Conservation (phyloP, 257 asterid genomes). For the Fraxinus americana region DNA sequence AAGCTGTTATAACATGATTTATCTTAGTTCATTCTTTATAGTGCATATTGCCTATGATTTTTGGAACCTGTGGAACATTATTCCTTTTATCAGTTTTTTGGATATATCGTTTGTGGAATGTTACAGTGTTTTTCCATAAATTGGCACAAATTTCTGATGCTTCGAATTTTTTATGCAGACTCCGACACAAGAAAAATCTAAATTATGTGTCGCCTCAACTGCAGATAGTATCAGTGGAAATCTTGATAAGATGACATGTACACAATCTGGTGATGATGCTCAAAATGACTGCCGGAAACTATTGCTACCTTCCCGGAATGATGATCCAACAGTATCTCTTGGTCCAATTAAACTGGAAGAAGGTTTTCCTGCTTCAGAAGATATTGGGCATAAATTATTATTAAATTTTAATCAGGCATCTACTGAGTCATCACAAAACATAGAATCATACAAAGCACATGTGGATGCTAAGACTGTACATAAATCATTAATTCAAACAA, state of each 20-base stretch:
- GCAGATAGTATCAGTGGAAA: slow-evolving; percentile 38
- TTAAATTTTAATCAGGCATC: slow-evolving; percentile 41
- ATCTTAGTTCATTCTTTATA: neutral
- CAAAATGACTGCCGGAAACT: slow-evolving; percentile 33
- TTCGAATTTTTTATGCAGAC: slow-evolving; percentile 56
- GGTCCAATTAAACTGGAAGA: slow-evolving; percentile 43
- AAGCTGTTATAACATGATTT: neutral
- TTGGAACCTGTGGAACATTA: neutral
- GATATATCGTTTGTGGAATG: neutral
- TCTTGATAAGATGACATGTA: slow-evolving; percentile 39
- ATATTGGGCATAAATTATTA: slow-evolving; percentile 44
- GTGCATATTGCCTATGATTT: neutral
- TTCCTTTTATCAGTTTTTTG: neutral
- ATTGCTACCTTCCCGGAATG: slow-evolving; percentile 36
- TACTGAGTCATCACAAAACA: slow-evolving; percentile 38
- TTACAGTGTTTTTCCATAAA: neutral
- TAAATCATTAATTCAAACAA: slow-evolving; percentile 59
- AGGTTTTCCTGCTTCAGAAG: slow-evolving; percentile 33
- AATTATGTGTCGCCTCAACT: slow-evolving; percentile 37
- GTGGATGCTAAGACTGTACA: slow-evolving; percentile 31
- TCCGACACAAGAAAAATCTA: slow-evolving; percentile 44
- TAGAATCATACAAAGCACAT: slow-evolving; percentile 38
- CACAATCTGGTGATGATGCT: slow-evolving; percentile 42
- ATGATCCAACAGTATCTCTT: slow-evolving; percentile 33
- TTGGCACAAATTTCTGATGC: slow-evolving; percentile 33